These are phyloP conservation scores for Curvularia lunata DNA, from an alignment of 2,329 filamentous ascomycete species.

Conservation along the genomic window DNA sequence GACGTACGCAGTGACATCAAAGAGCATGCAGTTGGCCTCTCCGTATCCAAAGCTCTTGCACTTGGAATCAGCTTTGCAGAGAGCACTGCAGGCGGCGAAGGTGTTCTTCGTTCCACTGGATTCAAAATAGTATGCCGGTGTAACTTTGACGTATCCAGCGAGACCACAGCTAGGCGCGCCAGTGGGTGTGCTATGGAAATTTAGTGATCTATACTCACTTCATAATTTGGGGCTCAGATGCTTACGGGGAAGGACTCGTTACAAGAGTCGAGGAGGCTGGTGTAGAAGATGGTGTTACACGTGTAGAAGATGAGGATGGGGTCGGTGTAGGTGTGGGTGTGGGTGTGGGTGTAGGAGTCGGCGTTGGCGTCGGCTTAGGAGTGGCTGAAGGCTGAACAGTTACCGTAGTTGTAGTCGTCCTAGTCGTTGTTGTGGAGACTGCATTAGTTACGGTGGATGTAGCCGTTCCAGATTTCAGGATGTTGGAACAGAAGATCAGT, in stretches of 20 bases:
- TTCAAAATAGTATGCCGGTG: constrained; percentile 43
- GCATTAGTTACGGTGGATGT: constrained; percentile 33
- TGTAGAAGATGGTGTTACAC: background rate
- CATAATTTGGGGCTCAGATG: background rate
- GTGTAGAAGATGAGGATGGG: background rate
- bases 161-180: constrained; percentile 32
- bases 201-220: constrained; percentile 5
- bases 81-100: constrained; percentile 35
- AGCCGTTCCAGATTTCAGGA: constrained; percentile 35
- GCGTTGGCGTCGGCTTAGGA: constrained; percentile 15
- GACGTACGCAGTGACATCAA: constrained; percentile 40
- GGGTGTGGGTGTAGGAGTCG: constrained; percentile 23
- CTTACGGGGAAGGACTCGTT: constrained; percentile 35
- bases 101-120: constrained; percentile 44
- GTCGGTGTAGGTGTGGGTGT: constrained; percentile 20
- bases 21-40: constrained; percentile 45
- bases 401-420: constrained; percentile 28
- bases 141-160: constrained; percentile 41
- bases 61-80: constrained; percentile 42
- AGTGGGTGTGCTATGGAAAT: constrained; percentile 25
- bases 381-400: constrained; percentile 31
- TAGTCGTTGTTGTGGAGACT: constrained; percentile 29
- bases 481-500: constrained; percentile 38
- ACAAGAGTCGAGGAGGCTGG: constrained; percentile 19
- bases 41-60: constrained; percentile 45